Evolutionary conservation across 768 basidiomycete species (phyloP).

Genomic region (Rickenella mellea): DNA sequence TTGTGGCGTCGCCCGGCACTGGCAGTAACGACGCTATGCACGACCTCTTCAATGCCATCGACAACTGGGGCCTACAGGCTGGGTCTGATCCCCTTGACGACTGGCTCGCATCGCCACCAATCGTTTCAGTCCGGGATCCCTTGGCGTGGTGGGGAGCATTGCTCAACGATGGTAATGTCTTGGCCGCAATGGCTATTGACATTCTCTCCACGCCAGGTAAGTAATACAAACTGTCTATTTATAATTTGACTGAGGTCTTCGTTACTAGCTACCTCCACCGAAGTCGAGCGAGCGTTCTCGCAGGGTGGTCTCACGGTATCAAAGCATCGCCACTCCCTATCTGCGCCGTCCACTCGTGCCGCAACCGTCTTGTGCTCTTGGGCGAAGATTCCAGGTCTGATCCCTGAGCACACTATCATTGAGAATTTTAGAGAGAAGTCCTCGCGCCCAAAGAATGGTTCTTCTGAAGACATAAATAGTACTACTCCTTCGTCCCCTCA

Average conservation of each 20-base stretch:
- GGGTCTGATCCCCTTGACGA: neutral
- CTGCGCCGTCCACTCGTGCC: conserved; percentile 14
- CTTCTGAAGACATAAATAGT: too few species aligned
- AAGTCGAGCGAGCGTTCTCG: conserved; percentile 21
- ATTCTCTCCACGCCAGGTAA: conserved; percentile 8
- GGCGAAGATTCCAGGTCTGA: conserved; percentile 8
- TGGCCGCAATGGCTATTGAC: neutral
- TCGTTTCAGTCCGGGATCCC: neutral
- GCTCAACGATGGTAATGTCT: neutral
- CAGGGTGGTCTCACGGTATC: conserved; percentile 19
- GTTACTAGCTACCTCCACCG: conserved; percentile 18
- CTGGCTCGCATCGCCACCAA: neutral
- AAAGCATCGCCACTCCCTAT: conserved; percentile 16
- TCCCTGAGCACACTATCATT: conserved; percentile 7
- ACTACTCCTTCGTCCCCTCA: too few species aligned
- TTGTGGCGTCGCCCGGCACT: too few species aligned
- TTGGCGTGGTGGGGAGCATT: neutral
- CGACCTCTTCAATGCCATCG: neutral
- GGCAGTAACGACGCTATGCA: too few species aligned
- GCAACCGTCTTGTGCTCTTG: conserved; percentile 18
- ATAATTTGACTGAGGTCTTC: neutral
- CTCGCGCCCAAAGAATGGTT: neutral
- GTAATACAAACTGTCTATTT: neutral
- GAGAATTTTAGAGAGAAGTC: neutral
- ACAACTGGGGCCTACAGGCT: neutral